Percentiles rank a stretch among this genome's conserved stretches.
phyloP scores from a whole-genome alignment of 2,329 filamentous ascomycete species.

The Colletotrichum brevisporum region DNA sequence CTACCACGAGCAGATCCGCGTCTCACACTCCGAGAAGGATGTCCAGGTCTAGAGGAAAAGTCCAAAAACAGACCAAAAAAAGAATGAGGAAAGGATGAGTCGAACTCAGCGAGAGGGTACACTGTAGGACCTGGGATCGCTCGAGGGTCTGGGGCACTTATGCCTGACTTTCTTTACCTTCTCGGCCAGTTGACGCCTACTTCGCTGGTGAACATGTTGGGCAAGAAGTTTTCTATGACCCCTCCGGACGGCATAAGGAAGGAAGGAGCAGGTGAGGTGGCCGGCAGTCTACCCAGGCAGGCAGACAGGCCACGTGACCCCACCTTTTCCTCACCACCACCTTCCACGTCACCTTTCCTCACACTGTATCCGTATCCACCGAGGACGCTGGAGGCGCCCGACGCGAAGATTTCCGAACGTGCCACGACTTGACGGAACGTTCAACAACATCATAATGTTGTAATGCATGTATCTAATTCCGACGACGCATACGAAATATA shows the following conservation, averaged over 20 bases:
- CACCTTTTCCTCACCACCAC: too few species aligned
- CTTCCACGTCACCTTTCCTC: too few species aligned
- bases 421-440: conserved; percentile 2
- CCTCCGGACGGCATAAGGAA: too few species aligned
- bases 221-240: too few species aligned
- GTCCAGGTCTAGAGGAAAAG: conserved; percentile 13
- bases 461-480: conserved; percentile 36
- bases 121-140: conserved; percentile 2
- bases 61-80: too few species aligned
- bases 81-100: not conserved
- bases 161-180: not conserved
- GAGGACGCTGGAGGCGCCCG: not conserved
- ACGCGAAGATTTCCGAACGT: not conserved
- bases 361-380: not conserved
- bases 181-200: too few species aligned
- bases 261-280: too few species aligned
- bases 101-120: not conserved
- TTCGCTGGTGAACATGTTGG: too few species aligned
- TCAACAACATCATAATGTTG: conserved; percentile 24
- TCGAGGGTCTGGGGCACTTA: not conserved
- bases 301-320: too few species aligned
- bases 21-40: conserved; percentile 47
- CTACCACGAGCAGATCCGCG: conserved; percentile 60
- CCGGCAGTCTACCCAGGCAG: too few species aligned
- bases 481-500: conserved; percentile 35